Evolutionary conservation across 768 basidiomycete species (phyloP).

Genomic region (Tricholoma terreum): DNA sequence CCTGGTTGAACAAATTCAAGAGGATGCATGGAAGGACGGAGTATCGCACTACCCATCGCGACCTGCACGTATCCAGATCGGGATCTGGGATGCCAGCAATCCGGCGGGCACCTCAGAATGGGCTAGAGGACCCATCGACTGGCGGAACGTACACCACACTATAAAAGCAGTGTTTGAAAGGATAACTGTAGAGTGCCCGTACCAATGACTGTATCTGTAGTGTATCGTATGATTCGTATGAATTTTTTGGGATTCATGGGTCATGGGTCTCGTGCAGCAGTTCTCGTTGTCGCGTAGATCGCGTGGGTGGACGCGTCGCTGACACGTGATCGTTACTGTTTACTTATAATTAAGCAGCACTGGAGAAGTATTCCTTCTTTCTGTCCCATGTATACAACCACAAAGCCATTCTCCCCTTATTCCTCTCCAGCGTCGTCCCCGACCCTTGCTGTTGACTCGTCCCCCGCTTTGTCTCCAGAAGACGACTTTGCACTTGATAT

Average conservation of each 20-base stretch:
- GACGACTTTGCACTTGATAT: slow-evolving; percentile 13
- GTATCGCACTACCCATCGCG: slow-evolving; percentile 35
- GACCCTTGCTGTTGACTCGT: slow-evolving; percentile 22
- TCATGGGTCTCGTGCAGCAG: no score
- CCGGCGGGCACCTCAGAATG: slow-evolving; percentile 39
- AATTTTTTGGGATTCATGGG: no score
- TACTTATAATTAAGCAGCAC: not conserved
- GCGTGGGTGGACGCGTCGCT: slow-evolving; percentile 1
- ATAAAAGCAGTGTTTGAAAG: slow-evolving; percentile 35
- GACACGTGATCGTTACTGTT: slow-evolving; percentile 20
- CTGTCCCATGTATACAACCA: slow-evolving; percentile 13
- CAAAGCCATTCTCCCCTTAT: slow-evolving; percentile 26
- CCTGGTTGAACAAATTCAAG: slow-evolving; percentile 13
- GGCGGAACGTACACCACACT: slow-evolving; percentile 27
- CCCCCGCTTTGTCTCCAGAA: slow-evolving; percentile 29
- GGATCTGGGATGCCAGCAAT: slow-evolving; percentile 45
- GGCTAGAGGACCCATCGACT: slow-evolving; percentile 43
- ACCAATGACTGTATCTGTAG: not conserved
- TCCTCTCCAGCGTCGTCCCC: slow-evolving; percentile 56
- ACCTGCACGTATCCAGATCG: slow-evolving; percentile 36
- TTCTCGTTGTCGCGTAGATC: no score
- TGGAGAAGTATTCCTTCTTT: not conserved
- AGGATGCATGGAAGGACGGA: slow-evolving; percentile 31
- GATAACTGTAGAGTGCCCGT: slow-evolving; percentile 35
- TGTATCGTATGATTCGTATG: not conserved